A percentile compares a stretch with the other conserved stretches of the same genome.
Conservation (phyloP, 176 grass and related monocot genomes). For the Themeda triandra region DNA sequence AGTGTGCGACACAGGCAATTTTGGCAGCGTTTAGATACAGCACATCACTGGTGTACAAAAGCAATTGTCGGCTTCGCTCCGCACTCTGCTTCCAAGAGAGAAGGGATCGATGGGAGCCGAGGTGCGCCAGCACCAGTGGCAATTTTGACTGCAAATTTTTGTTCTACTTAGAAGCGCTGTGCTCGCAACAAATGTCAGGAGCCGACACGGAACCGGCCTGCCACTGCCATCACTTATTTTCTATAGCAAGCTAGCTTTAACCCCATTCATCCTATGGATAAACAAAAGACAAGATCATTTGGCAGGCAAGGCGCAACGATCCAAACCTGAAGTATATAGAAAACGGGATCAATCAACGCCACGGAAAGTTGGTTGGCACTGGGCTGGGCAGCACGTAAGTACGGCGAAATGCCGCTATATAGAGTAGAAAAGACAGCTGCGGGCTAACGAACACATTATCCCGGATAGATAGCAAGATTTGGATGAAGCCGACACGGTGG, state of each 20-base stretch:
- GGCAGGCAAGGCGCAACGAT: background rate
- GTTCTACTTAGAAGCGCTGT: too few species aligned
- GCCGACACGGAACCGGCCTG: background rate
- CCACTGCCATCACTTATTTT: too few species aligned
- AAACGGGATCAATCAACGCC: background rate
- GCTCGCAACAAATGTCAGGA: slow-evolving; percentile 12
- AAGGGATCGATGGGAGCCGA: background rate
- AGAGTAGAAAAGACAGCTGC: too few species aligned
- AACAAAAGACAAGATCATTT: background rate
- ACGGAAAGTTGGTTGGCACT: background rate
- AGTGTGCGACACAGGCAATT: background rate
- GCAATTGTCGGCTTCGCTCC: background rate
- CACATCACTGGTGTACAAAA: background rate
- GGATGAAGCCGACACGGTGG: background rate
- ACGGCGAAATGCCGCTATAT: background rate
- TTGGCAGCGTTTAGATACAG: background rate
- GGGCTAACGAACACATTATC: background rate
- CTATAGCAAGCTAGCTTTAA: too few species aligned
- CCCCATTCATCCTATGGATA: background rate
- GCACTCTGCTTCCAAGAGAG: background rate
- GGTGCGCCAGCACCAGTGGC: too few species aligned
- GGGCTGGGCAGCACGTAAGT: background rate
- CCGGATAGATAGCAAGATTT: background rate
- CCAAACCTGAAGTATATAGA: background rate
- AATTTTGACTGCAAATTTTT: too few species aligned